Evolutionary conservation across 2,329 filamentous ascomycete genomes (phyloP).

Genomic region (Diplocarpon mali): DNA sequence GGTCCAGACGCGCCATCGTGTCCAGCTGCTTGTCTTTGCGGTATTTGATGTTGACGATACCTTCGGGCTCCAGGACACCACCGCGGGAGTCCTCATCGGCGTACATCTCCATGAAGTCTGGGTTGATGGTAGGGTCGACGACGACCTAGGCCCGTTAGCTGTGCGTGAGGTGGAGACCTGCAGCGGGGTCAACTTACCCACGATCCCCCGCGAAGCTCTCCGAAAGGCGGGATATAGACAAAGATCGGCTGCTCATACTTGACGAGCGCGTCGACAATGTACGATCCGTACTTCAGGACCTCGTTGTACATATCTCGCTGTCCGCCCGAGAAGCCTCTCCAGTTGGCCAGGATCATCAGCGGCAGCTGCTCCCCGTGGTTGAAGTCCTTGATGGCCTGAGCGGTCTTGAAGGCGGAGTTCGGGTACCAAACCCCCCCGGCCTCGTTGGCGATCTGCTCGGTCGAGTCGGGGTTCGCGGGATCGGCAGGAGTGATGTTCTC

Average conservation of each 20-base stretch:
- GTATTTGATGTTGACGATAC: constrained; percentile 98
- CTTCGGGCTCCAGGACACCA: constrained; percentile 95
- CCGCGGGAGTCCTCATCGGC: constrained; percentile 89
- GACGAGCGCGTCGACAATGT: constrained; percentile 96
- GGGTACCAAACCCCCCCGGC: constrained; percentile 99
- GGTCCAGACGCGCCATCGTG: constrained; percentile 91
- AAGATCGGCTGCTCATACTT: constrained; percentile 99
- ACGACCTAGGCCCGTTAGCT: constrained; percentile 53
- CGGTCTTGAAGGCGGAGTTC: constrained; percentile 99
- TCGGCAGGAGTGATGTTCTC: constrained; percentile 97
- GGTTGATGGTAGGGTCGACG: constrained; percentile 96
- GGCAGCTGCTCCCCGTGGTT: constrained; percentile 98
- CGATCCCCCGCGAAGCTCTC: constrained; percentile 94
- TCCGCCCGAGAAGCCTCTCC: constrained; percentile 99
- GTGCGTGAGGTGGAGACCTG: constrained; percentile 1
- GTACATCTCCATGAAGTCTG: constrained; percentile 98
- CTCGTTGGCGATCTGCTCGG: constrained; percentile 88
- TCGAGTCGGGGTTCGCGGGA: constrained; percentile 95
- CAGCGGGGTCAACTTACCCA: constrained; percentile 49
- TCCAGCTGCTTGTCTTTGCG: constrained; percentile 93
- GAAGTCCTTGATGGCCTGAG: constrained; percentile 97
- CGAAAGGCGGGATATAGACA: constrained; percentile 94
- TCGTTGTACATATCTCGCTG: constrained; percentile 99
- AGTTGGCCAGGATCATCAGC: constrained; percentile 98
- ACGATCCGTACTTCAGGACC: constrained; percentile 97